phyloP scores from a whole-genome alignment of 371 early-diverging fungal genomes.

The Catenaria anguillulae region DNA sequence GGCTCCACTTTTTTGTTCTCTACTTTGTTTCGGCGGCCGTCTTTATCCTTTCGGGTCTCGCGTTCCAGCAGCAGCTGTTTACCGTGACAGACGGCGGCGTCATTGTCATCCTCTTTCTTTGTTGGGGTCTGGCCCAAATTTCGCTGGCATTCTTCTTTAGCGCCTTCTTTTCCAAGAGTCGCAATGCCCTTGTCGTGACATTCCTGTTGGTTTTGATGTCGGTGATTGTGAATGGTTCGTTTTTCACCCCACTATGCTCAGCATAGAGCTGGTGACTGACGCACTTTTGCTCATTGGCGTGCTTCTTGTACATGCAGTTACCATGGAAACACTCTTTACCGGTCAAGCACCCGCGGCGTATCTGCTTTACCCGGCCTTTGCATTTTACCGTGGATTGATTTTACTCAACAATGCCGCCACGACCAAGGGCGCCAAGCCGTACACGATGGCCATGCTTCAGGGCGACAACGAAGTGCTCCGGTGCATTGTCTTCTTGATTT shows the following conservation, averaged over 20 bases:
- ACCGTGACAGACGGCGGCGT: constrained; percentile 20
- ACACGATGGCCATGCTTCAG: constrained; percentile 22
- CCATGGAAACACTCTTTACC: constrained; percentile 34
- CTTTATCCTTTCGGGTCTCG: constrained; percentile 39
- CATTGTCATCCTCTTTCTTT: neutral
- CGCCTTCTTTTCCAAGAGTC: constrained; percentile 37
- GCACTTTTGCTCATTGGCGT: constrained; percentile 28
- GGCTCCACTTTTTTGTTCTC: constrained; percentile 45
- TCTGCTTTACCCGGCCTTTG: constrained; percentile 59
- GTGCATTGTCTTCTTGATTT: constrained; percentile 30
- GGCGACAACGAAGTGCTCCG: constrained; percentile 31
- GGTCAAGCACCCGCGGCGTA: constrained; percentile 23
- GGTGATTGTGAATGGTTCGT: constrained; percentile 33
- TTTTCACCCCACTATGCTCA: neutral
- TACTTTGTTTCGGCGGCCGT: constrained; percentile 34
- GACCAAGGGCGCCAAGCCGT: constrained; percentile 16
- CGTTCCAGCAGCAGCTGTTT: constrained; percentile 40
- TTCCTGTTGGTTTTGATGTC: constrained; percentile 44
- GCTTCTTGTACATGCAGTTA: constrained; percentile 40
- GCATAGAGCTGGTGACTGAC: neutral
- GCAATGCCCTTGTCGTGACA: constrained; percentile 17
- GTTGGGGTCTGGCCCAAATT: constrained; percentile 51
- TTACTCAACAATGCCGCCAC: constrained; percentile 30
- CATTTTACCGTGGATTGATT: constrained; percentile 43
- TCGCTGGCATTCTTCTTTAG: constrained; percentile 47